Base-by-base conservation (phyloP, 2,329 filamentous ascomycete genomes). In the Talaromyces sp. region DNA sequence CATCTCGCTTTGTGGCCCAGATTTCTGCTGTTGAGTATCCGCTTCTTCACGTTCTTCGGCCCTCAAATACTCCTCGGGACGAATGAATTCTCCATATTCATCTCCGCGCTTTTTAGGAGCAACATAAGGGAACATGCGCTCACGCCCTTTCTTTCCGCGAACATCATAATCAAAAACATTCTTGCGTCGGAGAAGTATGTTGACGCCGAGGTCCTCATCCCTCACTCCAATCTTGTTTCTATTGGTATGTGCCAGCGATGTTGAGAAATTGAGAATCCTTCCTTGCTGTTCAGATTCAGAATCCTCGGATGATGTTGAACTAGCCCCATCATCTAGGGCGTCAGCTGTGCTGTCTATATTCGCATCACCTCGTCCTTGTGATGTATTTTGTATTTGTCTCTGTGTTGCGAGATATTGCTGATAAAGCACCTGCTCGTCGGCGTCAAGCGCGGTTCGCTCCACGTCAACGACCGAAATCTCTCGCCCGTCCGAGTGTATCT, bases 81-180 rank as follows among this genome's bases (percentile, higher is more conserved):
- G 88, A 70, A 99, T 97, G 17, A 96, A 81, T 69, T 99, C 95
- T 66, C 95, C 95, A 78, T 95, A 99, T 69, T 97, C 94, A 73
- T 98, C 95, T 35, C 85, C 87, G 60, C 92, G 88, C 74, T 88
- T 90, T 71, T 91, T 85, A 61, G 92, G 88, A 27, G 93, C 87
- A 0, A 93, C 87, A 62, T 96, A 89, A 0, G 95, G 95, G 74
- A 97, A 98, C 80, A 96, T 90, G 68, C 93, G 89, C 74, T 99
- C 95, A 63, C 93, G 86, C 3, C 95, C 95, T 74, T 92, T 96
- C 77, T 97, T 97, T 41, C 90, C 91, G 47, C 92, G 86, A 1
- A 97, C 90, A 73, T 97, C 92, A 70, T 91, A 99, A 77, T 99
- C 95, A 75, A 95, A 91, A n/a, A 96, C 88, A 15, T 90, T 91